These are phyloP conservation scores for Luzula sylvatica DNA, from an alignment of 176 grass and related monocot species.

Conservation along the genomic window DNA sequence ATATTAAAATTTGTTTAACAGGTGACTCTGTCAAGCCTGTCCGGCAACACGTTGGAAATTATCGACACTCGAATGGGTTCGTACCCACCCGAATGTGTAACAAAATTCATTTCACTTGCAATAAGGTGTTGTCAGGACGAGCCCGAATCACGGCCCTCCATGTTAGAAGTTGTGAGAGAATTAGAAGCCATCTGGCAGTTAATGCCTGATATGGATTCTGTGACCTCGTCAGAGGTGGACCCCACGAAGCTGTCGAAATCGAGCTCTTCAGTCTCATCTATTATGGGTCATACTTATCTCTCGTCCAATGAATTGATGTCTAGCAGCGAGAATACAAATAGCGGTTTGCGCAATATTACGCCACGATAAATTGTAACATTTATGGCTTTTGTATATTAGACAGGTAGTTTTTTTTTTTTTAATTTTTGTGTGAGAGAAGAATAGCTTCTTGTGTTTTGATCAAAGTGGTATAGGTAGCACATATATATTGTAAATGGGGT, in stretches of 20 bases:
- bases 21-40: constrained; percentile 48
- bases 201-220: constrained; percentile 35
- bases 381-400: too few species aligned
- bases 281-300: constrained; percentile 13
- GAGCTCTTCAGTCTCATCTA: constrained; percentile 15
- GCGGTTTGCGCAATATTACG: constrained; percentile 20
- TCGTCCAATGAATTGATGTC: constrained; percentile 21
- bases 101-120: constrained; percentile 52
- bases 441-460: constrained; percentile 8
- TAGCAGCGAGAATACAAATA: constrained; percentile 21
- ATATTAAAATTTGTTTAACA: constrained; percentile 29
- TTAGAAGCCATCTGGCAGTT: constrained; percentile 49
- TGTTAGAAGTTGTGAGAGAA: constrained; percentile 66
- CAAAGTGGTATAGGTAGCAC: neutral
- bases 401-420: neutral
- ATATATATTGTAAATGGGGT: too few species aligned
- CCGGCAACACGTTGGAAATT: constrained; percentile 35
- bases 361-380: too few species aligned
- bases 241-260: constrained; percentile 14
- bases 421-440: constrained; percentile 2
- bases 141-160: constrained; percentile 61
- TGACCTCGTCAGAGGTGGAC: neutral
- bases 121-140: constrained; percentile 60
- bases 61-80: constrained; percentile 44
- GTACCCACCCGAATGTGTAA: constrained; percentile 34